Evolutionary conservation across 1,284 basidiomycete genomes (phyloP), one percentile per base, ranked within the genome.

Genomic region (Takashimella tepidaria): DNA sequence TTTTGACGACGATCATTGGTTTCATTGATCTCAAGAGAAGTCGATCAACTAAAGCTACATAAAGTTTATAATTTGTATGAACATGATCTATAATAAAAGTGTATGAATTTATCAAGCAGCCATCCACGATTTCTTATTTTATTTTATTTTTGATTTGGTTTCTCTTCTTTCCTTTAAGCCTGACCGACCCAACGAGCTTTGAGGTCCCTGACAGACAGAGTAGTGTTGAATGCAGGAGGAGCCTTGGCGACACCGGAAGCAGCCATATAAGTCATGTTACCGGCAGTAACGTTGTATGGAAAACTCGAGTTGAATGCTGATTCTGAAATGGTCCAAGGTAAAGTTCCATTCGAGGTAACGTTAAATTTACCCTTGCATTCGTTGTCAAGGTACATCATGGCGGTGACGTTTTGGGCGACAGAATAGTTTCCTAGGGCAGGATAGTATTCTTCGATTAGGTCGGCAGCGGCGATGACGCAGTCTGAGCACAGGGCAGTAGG

Each of bases 391-490:
- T 51, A 67, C 23, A 41, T 13, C 47, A 53, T 44, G 25, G 64
- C 21, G 53, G 64, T 71, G 21, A 57, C 13, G 53, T 65, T 68
- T 16, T 37, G 8, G 10, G 10, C 31, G 41, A 26, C 5, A 11
- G 55, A 46, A 44, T 57, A 47, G 53, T 65, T 66, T n/a, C 63
- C 66, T 47, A 72, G 23, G 25, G 47, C 47, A 49, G 74, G 73
- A 53, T 64, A 70, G 25, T 59, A 54, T 42, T 63, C 52, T 44
- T 67, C 56, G 44, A 74, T 60, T 27, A 76, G 56, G 45, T 69
- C 63, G 49, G 69, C 53, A 12, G 64, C 68, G 26, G 60, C 72
- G 55, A 67, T 68, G 54, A 74, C 60, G 57, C 74, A 76, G 54
- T 75, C 72, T 49, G 58, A 59, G 67, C 74, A 76, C 11, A 71